Evolutionary conservation across 495 filamentous ascomycete genomes (phyloP).

Genomic region (Aspergillus nanangensis): DNA sequence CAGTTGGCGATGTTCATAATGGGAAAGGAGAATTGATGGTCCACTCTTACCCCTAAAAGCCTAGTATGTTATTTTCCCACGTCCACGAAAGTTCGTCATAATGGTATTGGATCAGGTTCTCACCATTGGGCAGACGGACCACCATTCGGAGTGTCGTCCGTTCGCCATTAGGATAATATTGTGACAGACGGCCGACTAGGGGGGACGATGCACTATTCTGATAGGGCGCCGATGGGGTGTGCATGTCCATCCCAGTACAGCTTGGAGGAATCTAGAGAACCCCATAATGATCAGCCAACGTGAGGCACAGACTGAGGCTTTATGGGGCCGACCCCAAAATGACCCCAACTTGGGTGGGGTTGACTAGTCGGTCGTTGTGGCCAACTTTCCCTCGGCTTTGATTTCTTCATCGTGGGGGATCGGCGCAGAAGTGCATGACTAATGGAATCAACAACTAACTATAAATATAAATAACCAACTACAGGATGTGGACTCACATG

Average conservation of each 20-base stretch:
- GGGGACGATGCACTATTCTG: neutral
- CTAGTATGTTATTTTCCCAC: neutral
- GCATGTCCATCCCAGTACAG: neutral
- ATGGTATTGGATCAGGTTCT: neutral
- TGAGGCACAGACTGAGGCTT: neutral
- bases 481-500: too few species aligned
- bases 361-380: too few species aligned
- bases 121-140: neutral
- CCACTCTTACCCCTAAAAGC: neutral
- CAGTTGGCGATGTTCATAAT: neutral
- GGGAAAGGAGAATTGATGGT: neutral
- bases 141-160: neutral
- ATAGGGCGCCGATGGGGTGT: neutral
- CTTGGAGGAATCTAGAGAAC: too few species aligned
- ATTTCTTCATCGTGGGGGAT: neutral
- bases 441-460: neutral
- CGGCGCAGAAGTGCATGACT: neutral
- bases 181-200: neutral
- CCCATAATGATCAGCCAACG: too few species aligned
- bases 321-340: neutral
- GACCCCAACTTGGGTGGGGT: neutral
- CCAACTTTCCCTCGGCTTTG: neutral
- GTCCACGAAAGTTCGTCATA: neutral
- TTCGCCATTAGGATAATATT: neutral
- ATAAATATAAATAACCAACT: too few species aligned